Base-by-base conservation (phyloP, 805 yeast genomes). In the Saccharomyces eubayanus region DNA sequence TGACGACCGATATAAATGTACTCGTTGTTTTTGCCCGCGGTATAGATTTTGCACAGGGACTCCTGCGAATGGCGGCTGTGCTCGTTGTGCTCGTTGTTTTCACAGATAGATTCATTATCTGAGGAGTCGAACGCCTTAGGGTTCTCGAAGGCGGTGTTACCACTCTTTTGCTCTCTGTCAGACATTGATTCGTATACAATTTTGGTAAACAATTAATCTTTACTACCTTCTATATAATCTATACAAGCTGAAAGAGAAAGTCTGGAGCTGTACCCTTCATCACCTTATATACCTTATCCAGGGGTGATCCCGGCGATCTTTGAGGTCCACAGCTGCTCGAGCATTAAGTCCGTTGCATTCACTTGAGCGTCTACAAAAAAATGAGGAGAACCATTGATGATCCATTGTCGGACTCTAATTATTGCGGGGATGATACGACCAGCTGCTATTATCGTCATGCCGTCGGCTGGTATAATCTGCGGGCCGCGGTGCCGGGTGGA, bases 1-100 rank as follows among this genome's bases (percentile, higher is more conserved):
- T 84, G 82, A 60, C 80, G 77, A 5, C 96, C 96, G 58, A 88
- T 78, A 58, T 74, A 81, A 55, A 88, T 76, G 63, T 80, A 82
- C 45, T 84, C 84, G 30, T 81, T 83, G 60, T 82, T 84, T 2
- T 66, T 71, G 10, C 76, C 77, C 14, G 70, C 62, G 3, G 72
- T 68, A 52, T 56, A 58, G 12, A 72, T 63, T 50, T 64, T 64
- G 4, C 54, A 55, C 21, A 57, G 28, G 27, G 50, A 46, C n/a
- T 54, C 57, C n/a, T 29, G 49, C 14, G 50, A 21, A 30, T 27
- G 41, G 40, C 16, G 31, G 16, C 30, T 12, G 40, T 24, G 16
- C 21, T 24, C 47, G 30, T 51, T 12, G 40, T 24, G 16, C 21
- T 24, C 47, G 30, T 51, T 20, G 45, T 47, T 50, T 36, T 36